Evolutionary conservation across 2,329 filamentous ascomycete genomes (phyloP), one percentile per base, ranked within the genome.

Genomic region (Echinosphaeria canescens): DNA sequence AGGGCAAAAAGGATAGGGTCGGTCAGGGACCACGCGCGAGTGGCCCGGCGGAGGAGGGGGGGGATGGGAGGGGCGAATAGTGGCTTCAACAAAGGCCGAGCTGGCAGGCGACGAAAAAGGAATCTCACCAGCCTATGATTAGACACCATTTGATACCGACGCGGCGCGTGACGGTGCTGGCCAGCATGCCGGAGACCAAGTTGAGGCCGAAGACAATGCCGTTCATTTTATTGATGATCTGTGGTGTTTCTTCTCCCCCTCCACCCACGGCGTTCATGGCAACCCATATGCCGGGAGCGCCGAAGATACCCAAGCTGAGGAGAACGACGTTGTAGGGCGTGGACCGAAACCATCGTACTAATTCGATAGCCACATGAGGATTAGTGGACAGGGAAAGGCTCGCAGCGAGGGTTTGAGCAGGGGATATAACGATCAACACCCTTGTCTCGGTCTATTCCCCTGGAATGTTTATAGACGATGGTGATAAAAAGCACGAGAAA

Each of bases 261-360:
- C 70, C 75, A 8, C 74, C 74, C 1, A 80, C 57, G 0, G 62
- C 69, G 48, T 78, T 79, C 71, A 79, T 75, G 6, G 70, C 71
- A 10, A 57, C 61, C 73, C 73, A 79, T 32, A 79, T 72, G 1
- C 74, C 74, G 0, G 73, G 74, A 0, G 73, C 72, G 2, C 68
- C 53, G 33, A 80, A 64, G 39, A 75, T 76, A 46, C 69, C 76
- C 8, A 79, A 44, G 1, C 75, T 74, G 2, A 81, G 59, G 22
- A 81, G 62, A 17, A 70, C 61, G 27, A 74, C 69, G 48, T 80
- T 79, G 50, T 66, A 80, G 36, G 74, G 71, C 0, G 73, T 75
- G 1, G 69, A 73, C 15, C 69, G 64, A 39, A 78, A 63, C 73
- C 73, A 76, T 66, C 16, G 22, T 18, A 33, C 32, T 30, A 8